These are phyloP conservation scores for Globisporangium iwayamae DNA, from an alignment of 352 stramenopile species.

Conservation along the genomic window DNA sequence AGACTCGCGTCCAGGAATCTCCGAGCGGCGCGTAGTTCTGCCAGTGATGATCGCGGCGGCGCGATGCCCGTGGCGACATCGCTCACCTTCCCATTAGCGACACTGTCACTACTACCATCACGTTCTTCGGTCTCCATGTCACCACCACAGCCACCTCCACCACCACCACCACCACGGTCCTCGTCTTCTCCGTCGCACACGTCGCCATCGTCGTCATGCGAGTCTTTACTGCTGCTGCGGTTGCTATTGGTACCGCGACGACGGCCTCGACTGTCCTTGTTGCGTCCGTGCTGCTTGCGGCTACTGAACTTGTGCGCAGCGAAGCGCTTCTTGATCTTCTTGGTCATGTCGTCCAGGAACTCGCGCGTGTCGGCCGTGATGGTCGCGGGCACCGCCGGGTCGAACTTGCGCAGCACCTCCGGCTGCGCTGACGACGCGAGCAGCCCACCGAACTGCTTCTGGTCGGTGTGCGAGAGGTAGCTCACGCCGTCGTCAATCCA, in stretches of 20 bases:
- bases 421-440: conserved; percentile 28
- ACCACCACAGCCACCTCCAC: neutral
- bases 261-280: neutral
- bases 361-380: conserved; percentile 41
- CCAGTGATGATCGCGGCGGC: neutral
- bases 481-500: conserved; percentile 75
- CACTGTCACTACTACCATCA: neutral
- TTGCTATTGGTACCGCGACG: conserved; percentile 6
- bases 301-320: neutral
- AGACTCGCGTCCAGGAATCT: conserved; percentile 34
- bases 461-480: conserved; percentile 64
- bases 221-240: neutral
- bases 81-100: neutral
- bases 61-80: neutral
- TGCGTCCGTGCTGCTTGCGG: neutral
- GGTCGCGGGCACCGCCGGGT: conserved; percentile 24
- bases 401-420: conserved; percentile 36
- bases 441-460: conserved; percentile 22
- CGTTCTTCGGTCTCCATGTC: neutral
- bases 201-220: conserved; percentile 2
- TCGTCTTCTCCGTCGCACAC: neutral
- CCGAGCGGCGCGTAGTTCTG: conserved; percentile 26
- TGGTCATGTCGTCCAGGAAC: conserved; percentile 35
- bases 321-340: conserved; percentile 23
- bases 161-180: neutral